Conservation (phyloP, 345 rosid species). For the Salix dunnii region DNA sequence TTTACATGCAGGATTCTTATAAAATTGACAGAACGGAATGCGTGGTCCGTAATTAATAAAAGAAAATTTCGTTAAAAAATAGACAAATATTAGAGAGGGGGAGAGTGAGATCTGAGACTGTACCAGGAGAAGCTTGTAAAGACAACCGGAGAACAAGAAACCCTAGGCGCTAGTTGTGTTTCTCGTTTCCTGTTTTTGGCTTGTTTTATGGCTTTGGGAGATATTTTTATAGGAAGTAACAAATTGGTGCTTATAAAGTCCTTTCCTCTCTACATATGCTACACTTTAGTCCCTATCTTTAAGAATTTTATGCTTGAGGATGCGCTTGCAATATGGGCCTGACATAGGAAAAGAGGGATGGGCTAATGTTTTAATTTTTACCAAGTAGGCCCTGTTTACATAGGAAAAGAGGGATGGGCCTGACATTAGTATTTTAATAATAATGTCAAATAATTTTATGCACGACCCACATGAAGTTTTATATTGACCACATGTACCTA, state of each 20-base stretch:
- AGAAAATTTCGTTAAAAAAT: too few species aligned
- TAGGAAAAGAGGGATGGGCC: too few species aligned
- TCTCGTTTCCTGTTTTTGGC: neutral
- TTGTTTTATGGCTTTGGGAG: neutral
- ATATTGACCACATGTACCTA: too few species aligned
- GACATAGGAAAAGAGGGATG: neutral
- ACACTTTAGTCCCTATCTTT: neutral
- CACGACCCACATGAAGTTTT: too few species aligned
- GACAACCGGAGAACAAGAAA: neutral
- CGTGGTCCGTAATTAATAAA: neutral
- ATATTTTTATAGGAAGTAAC: neutral
- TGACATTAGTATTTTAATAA: too few species aligned
- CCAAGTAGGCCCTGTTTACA: too few species aligned
- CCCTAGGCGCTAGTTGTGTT: neutral
- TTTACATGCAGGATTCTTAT: neutral
- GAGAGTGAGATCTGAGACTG: neutral
- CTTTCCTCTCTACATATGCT: neutral
- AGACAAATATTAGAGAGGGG: neutral
- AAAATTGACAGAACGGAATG: neutral
- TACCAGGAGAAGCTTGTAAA: neutral
- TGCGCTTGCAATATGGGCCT: neutral
- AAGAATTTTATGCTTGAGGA: neutral
- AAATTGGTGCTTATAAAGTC: neutral
- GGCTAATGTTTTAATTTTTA: neutral
- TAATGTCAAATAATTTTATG: too few species aligned